phyloP scores from a whole-genome alignment of 2,329 filamentous ascomycete species.

The Chrysoporthe austroafricana region DNA sequence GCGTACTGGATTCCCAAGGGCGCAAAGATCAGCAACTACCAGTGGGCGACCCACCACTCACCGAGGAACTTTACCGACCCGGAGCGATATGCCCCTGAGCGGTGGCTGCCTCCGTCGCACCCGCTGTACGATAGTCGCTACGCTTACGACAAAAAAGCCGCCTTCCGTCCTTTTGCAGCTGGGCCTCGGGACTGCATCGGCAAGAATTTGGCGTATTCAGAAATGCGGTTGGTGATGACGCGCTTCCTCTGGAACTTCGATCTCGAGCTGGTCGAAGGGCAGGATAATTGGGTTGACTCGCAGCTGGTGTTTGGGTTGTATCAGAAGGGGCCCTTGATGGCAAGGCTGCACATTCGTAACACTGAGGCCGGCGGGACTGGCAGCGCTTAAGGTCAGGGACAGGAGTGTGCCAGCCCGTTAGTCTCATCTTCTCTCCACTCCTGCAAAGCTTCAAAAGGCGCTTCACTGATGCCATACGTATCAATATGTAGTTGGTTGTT shows the following conservation, averaged over 20 bases:
- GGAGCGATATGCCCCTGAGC: conserved; percentile 35
- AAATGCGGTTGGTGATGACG: conserved; percentile 13
- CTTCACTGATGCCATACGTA: too few relatives aligned
- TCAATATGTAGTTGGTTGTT: too few relatives aligned
- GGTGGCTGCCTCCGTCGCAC: conserved; percentile 32
- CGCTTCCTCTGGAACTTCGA: conserved; percentile 13
- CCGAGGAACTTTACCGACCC: conserved; percentile 34
- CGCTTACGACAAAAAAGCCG: conserved; percentile 9
- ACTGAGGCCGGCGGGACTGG: not conserved
- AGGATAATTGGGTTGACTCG: conserved; percentile 12
- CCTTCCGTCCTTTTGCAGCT: conserved; percentile 80
- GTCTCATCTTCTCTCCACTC: too few relatives aligned
- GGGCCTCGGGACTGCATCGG: conserved; percentile 83
- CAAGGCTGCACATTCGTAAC: not conserved
- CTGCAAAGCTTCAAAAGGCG: too few relatives aligned
- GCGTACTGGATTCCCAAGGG: conserved; percentile 20
- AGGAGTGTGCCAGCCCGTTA: too few relatives aligned
- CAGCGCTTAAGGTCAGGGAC: not conserved
- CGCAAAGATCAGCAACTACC: conserved; percentile 18
- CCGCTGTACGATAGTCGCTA: conserved; percentile 5
- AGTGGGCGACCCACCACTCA: conserved; percentile 36
- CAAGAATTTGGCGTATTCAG: conserved; percentile 52
- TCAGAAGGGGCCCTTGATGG: conserved; percentile 12
- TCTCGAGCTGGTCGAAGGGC: conserved; percentile 47
- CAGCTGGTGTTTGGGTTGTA: conserved; percentile 11